These are phyloP conservation scores for Leccinum longicurvipes DNA, from an alignment of 768 basidiomycete species.

Conservation along the genomic window DNA sequence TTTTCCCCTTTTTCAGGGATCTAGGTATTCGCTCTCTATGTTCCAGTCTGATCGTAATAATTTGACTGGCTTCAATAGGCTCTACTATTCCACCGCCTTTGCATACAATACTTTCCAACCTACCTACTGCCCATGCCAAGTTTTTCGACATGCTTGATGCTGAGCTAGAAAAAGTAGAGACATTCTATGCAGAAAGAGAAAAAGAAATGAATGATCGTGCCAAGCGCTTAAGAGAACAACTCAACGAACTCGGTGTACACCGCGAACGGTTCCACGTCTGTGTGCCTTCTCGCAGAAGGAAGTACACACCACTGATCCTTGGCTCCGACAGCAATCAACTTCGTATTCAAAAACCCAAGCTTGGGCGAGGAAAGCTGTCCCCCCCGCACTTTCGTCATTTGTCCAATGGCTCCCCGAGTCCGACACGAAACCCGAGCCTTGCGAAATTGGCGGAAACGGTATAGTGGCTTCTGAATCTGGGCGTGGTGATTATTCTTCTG, in stretches of 20 bases:
- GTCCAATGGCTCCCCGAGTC: background rate
- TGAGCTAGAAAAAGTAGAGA: conserved; percentile 82
- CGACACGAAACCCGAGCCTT: background rate
- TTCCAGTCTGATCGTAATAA: background rate
- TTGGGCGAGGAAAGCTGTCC: conserved; percentile 10
- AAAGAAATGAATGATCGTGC: conserved; percentile 52
- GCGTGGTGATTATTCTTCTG: conserved; percentile 1
- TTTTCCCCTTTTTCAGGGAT: conserved; percentile 18
- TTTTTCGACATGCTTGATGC: conserved; percentile 76
- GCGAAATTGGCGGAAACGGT: background rate
- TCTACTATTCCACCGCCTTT: conserved; percentile 34
- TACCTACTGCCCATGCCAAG: conserved; percentile 55
- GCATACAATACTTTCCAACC: conserved; percentile 45
- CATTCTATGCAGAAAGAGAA: conserved; percentile 75
- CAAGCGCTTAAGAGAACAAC: conserved; percentile 56
- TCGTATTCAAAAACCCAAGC: background rate
- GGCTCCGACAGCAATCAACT: conserved; percentile 9
- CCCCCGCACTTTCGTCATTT: conserved; percentile 2
- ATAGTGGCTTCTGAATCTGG: conserved; percentile 18
- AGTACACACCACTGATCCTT: background rate
- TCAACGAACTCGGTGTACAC: conserved; percentile 72
- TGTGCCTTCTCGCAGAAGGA: background rate
- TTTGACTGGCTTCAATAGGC: background rate
- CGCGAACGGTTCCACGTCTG: conserved; percentile 55
- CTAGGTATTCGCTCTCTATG: conserved; percentile 2